Conservation (phyloP, 768 basidiomycete genomes). For the Termitomyces eurrhizus region DNA sequence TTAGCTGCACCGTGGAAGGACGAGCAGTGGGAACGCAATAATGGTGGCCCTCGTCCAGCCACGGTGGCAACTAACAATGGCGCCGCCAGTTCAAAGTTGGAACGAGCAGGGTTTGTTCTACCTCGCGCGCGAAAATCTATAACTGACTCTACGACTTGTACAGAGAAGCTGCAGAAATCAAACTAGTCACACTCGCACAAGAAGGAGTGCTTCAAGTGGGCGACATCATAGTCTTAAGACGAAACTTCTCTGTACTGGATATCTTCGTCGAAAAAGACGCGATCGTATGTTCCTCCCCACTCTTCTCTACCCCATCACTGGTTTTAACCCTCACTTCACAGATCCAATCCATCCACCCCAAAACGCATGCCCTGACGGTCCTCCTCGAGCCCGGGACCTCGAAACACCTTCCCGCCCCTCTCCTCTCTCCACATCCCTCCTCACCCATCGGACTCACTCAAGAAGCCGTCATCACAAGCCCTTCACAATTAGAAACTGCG, state of each 20-base stretch:
- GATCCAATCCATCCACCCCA: slow-evolving; percentile 41
- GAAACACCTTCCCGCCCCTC: slow-evolving; percentile 31
- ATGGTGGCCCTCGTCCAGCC: slow-evolving; percentile 8
- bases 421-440: slow-evolving; percentile 27
- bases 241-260: slow-evolving; percentile 37
- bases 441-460: slow-evolving; percentile 27
- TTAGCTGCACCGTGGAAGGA: slow-evolving; percentile 62
- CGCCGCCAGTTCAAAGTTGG: not conserved
- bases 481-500: slow-evolving; percentile 47
- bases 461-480: slow-evolving; percentile 35
- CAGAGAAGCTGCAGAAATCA: slow-evolving; percentile 41
- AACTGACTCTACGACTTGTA: not conserved
- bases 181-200: slow-evolving; percentile 41
- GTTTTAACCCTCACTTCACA: not conserved
- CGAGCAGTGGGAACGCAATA: slow-evolving; percentile 53
- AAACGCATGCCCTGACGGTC: slow-evolving; percentile 37
- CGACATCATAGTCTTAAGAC: slow-evolving; percentile 52
- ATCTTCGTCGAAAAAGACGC: slow-evolving; percentile 29
- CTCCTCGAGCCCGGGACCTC: slow-evolving; percentile 34
- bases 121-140: not conserved
- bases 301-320: not conserved
- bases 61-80: slow-evolving; percentile 12
- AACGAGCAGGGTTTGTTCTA: slow-evolving; percentile 29
- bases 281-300: not conserved
- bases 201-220: slow-evolving; percentile 42